A percentile compares a stretch with the other conserved stretches of the same genome.
phyloP scores from a whole-genome alignment of 176 grass and related monocot species.

The Tuctoria greenei region DNA sequence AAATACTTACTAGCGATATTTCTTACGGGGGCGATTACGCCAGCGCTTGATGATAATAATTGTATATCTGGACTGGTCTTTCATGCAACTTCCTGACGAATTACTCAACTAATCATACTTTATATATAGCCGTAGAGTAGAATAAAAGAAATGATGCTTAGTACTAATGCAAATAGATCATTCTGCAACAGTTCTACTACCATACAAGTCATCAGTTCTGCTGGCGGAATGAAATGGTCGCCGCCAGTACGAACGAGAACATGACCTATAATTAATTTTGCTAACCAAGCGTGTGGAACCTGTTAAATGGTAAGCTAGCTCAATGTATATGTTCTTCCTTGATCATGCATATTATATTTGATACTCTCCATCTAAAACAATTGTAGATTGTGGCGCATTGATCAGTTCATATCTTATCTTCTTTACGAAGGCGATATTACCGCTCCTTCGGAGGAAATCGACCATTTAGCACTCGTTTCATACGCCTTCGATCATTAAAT shows the following conservation, averaged over 20 bases:
- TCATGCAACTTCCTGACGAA: not conserved
- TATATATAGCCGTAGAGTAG: conserved; percentile 22
- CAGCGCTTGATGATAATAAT: not conserved
- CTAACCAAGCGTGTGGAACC: conserved; percentile 28
- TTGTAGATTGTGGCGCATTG: not conserved
- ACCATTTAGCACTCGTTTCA: not conserved
- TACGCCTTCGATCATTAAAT: not conserved
- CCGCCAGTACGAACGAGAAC: not conserved
- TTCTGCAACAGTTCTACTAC: not conserved
- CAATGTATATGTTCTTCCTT: not conserved
- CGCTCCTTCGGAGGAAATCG: not conserved
- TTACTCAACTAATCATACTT: conserved; percentile 19
- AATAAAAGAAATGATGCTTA: conserved; percentile 18
- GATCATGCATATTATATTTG: not conserved
- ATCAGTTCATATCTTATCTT: not conserved
- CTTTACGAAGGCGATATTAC: not conserved
- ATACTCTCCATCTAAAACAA: not conserved
- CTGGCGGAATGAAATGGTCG: not conserved
- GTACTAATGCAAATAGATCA: conserved; percentile 1
- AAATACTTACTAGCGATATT: conserved; percentile 37
- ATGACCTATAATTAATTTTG: not conserved
- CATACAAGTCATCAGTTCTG: not conserved
- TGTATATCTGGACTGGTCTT: not conserved
- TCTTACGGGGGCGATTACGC: conserved; percentile 8
- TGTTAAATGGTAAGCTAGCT: not conserved